Evolutionary conservation across 2,329 filamentous ascomycete genomes (phyloP), one percentile per base, ranked within the genome.

Genomic region (Epichloe elymi): DNA sequence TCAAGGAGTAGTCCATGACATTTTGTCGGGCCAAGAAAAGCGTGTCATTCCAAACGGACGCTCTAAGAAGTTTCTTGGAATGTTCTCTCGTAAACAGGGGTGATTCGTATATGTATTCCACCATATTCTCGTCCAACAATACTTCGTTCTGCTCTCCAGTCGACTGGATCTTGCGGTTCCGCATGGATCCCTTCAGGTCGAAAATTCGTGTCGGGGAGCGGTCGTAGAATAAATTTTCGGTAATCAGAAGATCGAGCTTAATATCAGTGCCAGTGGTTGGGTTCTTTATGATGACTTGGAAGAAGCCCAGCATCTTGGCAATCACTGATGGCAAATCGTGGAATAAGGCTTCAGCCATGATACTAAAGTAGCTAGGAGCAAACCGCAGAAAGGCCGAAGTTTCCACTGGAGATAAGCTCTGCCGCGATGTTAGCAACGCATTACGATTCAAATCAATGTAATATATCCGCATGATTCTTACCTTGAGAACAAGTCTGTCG

Each of bases 171-270:
- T 95, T 96, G 61, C 93, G 88, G 69, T 98, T 98, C 45, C 93
- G 84, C 93, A 98, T 98, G 8, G 88, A 95, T 2, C 93, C 93
- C 65, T 98, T 98, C 54, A 98, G 79, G 63, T 98, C 93, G 63
- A 98, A 93, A 46, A 90, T 90, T 41, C 93, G 83, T 33, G 87
- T 91, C 0, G 90, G 89, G 17, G 82, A 82, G 30, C 93, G 86
- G 63, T 97, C 93, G 63, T 98, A 98, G 66, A 98, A 98, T 15
- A 98, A 72, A 59, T 98, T 98, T 69, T 98, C 93, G 82, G 97
- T 98, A 17, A 98, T 78, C 4, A 98, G 74, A 49, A 98, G 76
- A 66, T 94, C 95, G 67, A 91, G 88, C 64, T 95, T 95, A 66
- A 95, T 91, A 64, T 98, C 93, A 0, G 86, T 86, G 47, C 89